Conservation (phyloP, 2,329 filamentous ascomycete genomes). For the Pestalotiopsis sp. region DNA sequence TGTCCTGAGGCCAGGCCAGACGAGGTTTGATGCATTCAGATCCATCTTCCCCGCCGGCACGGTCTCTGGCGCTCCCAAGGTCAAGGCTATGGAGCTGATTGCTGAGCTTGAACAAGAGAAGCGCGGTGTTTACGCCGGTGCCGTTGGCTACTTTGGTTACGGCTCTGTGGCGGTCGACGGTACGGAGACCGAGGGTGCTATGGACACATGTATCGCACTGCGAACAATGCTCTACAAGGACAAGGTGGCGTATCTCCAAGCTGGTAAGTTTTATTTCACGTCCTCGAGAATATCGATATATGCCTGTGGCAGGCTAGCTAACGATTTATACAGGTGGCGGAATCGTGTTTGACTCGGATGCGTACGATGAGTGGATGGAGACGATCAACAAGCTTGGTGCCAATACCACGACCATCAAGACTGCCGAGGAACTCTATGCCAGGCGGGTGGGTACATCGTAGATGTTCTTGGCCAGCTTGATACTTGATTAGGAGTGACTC, state of each 20-base stretch:
- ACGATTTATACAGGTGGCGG: conserved; percentile 63
- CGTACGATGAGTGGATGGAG: conserved; percentile 90
- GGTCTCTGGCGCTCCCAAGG: conserved; percentile 93
- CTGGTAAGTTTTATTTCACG: conserved; percentile 45
- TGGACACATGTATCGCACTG: conserved; percentile 84
- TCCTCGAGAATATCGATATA: background rate
- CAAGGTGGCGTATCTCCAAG: conserved; percentile 87
- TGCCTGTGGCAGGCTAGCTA: background rate
- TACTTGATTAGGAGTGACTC: background rate
- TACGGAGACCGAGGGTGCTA: conserved; percentile 72
- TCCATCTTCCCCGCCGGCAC: conserved; percentile 97
- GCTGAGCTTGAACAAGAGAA: conserved; percentile 93
- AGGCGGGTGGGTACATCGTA: conserved; percentile 21
- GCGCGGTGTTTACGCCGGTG: conserved; percentile 91
- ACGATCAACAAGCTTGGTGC: conserved; percentile 93
- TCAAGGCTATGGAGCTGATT: conserved; percentile 95
- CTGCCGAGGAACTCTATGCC: conserved; percentile 72
- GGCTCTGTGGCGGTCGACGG: conserved; percentile 69
- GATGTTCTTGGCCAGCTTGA: background rate
- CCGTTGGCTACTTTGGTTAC: conserved; percentile 96
- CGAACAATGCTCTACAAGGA: conserved; percentile 95
- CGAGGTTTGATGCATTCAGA: conserved; percentile 92
- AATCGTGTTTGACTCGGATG: conserved; percentile 93
- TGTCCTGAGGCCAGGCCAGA: conserved; percentile 79
- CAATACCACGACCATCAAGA: conserved; percentile 85